A percentile compares a stretch with the other conserved stretches of the same genome.
Evolutionary conservation across 352 stramenopile species (phyloP).

Genomic region (Peronosclerospora sorghi): DNA sequence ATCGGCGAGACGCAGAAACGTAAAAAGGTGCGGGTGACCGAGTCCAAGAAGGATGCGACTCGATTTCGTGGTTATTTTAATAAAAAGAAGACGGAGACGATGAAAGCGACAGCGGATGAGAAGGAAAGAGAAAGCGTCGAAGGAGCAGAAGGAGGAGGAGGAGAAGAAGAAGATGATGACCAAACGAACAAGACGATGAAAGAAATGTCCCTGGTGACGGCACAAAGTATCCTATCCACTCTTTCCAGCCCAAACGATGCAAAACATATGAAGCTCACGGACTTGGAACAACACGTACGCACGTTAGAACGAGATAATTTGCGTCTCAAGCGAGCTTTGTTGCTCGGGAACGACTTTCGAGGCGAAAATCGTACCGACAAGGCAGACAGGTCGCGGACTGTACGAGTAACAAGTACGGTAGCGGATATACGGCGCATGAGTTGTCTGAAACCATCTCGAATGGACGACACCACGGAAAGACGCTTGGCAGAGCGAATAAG

Average conservation of each 20-base stretch:
- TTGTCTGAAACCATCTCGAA: neutral
- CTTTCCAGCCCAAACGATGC: constrained; percentile 1
- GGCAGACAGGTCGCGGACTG: constrained; percentile 6
- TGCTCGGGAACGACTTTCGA: constrained; percentile 65
- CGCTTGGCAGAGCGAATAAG: constrained; percentile 57
- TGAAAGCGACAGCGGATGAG: constrained; percentile 6
- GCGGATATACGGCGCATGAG: constrained; percentile 6
- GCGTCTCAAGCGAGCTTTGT: constrained; percentile 62
- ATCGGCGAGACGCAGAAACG: neutral
- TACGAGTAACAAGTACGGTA: constrained; percentile 6
- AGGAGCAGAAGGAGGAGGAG: constrained; percentile 3
- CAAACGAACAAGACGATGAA: neutral
- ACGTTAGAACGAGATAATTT: constrained; percentile 62
- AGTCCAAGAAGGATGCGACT: too few species aligned
- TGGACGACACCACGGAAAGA: constrained; percentile 32
- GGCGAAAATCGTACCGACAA: constrained; percentile 17
- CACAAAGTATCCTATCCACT: neutral
- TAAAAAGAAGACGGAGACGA: too few species aligned
- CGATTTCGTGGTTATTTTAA: too few species aligned
- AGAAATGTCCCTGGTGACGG: neutral
- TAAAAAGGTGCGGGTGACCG: too few species aligned
- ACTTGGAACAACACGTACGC: constrained; percentile 62
- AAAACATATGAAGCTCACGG: constrained; percentile 53
- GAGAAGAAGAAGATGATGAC: constrained; percentile 3
- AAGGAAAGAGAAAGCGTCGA: constrained; percentile 12